Evolutionary conservation across 805 yeast genomes (phyloP).

Genomic region (Wickerhamiella parazyma): DNA sequence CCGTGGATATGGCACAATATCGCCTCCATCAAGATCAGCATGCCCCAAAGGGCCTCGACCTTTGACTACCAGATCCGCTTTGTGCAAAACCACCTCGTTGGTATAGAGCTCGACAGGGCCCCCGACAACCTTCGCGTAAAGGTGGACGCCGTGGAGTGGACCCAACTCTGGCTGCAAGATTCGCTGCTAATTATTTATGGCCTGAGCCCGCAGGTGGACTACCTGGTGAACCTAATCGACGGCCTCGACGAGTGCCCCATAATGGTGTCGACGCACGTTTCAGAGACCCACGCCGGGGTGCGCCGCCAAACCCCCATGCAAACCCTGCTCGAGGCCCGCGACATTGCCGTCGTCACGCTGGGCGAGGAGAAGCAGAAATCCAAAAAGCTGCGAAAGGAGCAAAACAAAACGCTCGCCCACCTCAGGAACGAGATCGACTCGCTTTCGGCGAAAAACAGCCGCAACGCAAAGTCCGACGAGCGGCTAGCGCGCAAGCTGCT

Average conservation of each 20-base stretch:
- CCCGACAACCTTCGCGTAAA: slow-evolving; percentile 26
- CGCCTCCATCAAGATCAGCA: not conserved
- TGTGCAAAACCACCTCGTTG: slow-evolving; percentile 24
- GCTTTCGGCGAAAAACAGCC: slow-evolving; percentile 34
- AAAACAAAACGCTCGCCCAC: slow-evolving; percentile 38
- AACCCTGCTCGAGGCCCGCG: slow-evolving; percentile 50
- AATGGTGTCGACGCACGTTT: slow-evolving; percentile 14
- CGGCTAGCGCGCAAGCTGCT: slow-evolving; percentile 40
- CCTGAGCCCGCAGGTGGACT: slow-evolving; percentile 48
- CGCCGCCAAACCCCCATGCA: slow-evolving; percentile 38
- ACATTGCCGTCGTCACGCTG: slow-evolving; percentile 48
- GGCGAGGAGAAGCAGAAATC: slow-evolving; percentile 43
- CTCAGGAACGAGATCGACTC: slow-evolving; percentile 45
- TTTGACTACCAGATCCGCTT: slow-evolving; percentile 13
- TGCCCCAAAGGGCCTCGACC: not conserved
- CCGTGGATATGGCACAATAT: slow-evolving; percentile 3
- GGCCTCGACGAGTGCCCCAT: slow-evolving; percentile 20
- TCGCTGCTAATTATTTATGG: slow-evolving; percentile 50
- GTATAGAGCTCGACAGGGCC: slow-evolving; percentile 3
- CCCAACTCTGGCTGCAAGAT: slow-evolving; percentile 35
- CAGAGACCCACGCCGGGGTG: slow-evolving; percentile 24
- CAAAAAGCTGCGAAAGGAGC: slow-evolving; percentile 45
- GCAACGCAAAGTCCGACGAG: slow-evolving; percentile 42
- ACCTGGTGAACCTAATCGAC: slow-evolving; percentile 39
- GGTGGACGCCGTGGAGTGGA: slow-evolving; percentile 60